Evolutionary conservation across 1,284 basidiomycete species (phyloP), one percentile per base, ranked within the genome.

Genomic region (Taiwanofungus camphoratus): DNA sequence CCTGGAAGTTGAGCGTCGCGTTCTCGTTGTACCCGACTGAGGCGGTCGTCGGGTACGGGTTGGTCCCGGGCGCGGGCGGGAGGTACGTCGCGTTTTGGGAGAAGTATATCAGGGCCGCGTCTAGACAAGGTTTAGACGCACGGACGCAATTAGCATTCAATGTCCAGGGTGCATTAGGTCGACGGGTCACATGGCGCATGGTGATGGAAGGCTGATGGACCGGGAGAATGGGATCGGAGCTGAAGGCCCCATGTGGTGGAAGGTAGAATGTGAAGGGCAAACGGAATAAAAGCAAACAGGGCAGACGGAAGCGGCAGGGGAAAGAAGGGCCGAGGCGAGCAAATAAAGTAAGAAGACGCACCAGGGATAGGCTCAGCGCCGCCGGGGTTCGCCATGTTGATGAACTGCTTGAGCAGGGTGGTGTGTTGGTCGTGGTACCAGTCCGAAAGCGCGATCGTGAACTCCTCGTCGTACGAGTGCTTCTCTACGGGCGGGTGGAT

Each of bases 291-390:
- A 34, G 8, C 7, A 16, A 19, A 36, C 34, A 35, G 31, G 13
- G 22, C 26, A 13, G 36, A 16, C 12, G 3, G 21, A 9, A 41
- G 19, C 29, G 32, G 24, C 36, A 19, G 29, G 7, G 16, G 19
- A 8, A 30, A 31, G 1, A 18, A 38, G n/a, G n/a, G n/a, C n/a
- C n/a, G n/a, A n/a, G n/a, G n/a, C n/a, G n/a, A n/a, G n/a, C n/a
- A n/a, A n/a, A n/a, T n/a, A n/a, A n/a, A n/a, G n/a, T n/a, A n/a
- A n/a, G n/a, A n/a, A 20, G 26, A 34, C 4, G 20, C 42, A 83
- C 87, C 71, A 21, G 92, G 92, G 12, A 95, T 74, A 30, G 92
- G 92, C 61, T 96, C 92, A 0, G 84, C 84, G 34, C 93, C 93
- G 19, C 77, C 77, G 1, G 91, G 90, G 60, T 93, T 87, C 12